Percentiles rank a stretch among this genome's conserved stretches.
phyloP scores from a whole-genome alignment of 2,329 filamentous ascomycete genomes.

The Raffaelea deltoideospora region DNA sequence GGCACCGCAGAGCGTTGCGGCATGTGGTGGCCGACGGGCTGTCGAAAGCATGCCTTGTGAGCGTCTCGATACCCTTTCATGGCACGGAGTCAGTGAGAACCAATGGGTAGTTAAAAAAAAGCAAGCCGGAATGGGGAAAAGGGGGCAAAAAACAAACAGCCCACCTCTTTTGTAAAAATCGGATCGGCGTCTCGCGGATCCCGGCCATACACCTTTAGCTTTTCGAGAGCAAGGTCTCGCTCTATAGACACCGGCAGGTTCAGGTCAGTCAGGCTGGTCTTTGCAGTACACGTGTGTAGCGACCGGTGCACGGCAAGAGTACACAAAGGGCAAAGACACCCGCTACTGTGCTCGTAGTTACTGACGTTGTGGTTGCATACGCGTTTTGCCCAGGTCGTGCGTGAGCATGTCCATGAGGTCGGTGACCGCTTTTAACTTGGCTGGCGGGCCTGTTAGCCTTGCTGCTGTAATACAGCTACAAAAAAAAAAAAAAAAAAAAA shows the following conservation, averaged over 20 bases:
- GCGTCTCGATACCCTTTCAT: constrained; percentile 54
- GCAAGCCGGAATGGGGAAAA: no score
- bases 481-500: not conserved
- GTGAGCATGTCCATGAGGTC: constrained; percentile 46
- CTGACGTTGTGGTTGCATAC: constrained; percentile 45
- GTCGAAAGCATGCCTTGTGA: constrained; percentile 61
- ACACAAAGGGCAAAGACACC: not conserved
- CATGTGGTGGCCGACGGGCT: constrained; percentile 46
- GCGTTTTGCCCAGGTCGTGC: constrained; percentile 44
- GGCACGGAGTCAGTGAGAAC: constrained; percentile 1
- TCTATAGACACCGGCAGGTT: constrained; percentile 28
- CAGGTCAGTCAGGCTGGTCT: no score
- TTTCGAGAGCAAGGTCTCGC: constrained; percentile 42
- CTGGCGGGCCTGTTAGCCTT: constrained; percentile 21
- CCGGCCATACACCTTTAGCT: constrained; percentile 68
- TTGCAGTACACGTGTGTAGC: no score
- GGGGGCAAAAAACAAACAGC: not conserved
- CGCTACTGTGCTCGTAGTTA: constrained; percentile 1
- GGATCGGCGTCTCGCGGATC: constrained; percentile 57
- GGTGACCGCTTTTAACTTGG: constrained; percentile 54
- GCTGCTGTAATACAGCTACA: not conserved
- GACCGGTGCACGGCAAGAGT: no score
- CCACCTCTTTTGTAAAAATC: constrained; percentile 73
- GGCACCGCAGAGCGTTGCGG: constrained; percentile 61
- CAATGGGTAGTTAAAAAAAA: no score